Evolutionary conservation across 305 asterid species (phyloP).

Genomic region (Plantago coronopus): DNA sequence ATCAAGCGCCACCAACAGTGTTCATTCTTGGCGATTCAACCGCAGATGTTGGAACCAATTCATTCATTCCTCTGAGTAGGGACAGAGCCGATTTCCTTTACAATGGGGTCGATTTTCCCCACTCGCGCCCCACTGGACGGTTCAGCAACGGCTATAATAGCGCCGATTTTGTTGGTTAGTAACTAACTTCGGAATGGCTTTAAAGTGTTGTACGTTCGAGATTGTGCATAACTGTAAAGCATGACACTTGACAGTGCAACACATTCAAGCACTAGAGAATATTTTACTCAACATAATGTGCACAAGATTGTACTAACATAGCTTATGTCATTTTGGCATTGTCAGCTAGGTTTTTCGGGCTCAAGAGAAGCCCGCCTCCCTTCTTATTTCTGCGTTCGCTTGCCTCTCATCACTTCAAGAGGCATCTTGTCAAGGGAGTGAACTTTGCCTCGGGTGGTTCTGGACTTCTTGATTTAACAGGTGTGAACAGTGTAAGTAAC

Average conservation of each 20-base stretch:
- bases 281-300: no score
- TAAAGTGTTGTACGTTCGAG: no score
- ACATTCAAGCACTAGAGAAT: no score
- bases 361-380: conserved; percentile 64
- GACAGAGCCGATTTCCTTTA: conserved; percentile 45
- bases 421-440: conserved; percentile 42
- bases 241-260: no score
- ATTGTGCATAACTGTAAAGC: no score
- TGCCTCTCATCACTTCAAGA: conserved; percentile 30
- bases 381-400: conserved; percentile 45
- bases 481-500: conserved; percentile 33
- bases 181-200: no score
- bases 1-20: conserved; percentile 32
- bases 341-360: conserved; percentile 56
- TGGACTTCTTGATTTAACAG: conserved; percentile 60
- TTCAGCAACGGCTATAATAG: conserved; percentile 70
- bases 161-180: conserved; percentile 58
- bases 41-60: conserved; percentile 76
- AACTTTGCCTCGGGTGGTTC: conserved; percentile 81
- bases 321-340: conserved; percentile 11
- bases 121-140: conserved; percentile 53
- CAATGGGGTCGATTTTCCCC: conserved; percentile 62
- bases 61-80: conserved; percentile 25
- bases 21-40: conserved; percentile 73
- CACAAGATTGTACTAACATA: conserved; percentile 3